These are phyloP conservation scores for Saitozyma sp. DNA, from an alignment of 768 basidiomycete species.

Conservation along the genomic window DNA sequence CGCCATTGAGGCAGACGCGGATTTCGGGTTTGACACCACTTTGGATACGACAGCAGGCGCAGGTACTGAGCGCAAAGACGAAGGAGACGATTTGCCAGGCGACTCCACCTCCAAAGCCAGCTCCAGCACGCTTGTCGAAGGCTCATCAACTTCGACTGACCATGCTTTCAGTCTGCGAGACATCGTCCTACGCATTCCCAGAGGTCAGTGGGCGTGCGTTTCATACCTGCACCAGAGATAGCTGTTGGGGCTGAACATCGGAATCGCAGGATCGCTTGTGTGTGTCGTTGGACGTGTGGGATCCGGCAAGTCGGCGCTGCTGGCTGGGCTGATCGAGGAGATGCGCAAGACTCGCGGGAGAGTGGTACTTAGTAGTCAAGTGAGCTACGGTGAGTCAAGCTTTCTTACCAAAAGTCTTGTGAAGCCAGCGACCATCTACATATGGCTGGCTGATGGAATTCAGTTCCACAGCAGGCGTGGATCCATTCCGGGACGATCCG, in stretches of 20 bases:
- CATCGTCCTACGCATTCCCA: constrained; percentile 58
- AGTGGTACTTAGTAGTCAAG: constrained; percentile 35
- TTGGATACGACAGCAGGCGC: background rate
- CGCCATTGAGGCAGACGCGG: constrained; percentile 57
- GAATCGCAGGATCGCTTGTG: constrained; percentile 36
- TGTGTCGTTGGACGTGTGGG: constrained; percentile 50
- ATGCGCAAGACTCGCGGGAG: constrained; percentile 34
- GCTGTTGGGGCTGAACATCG: background rate
- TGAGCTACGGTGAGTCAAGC: constrained; percentile 35
- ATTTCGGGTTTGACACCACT: constrained; percentile 42
- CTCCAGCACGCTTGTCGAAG: too few relatives aligned
- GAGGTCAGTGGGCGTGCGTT: constrained; percentile 23
- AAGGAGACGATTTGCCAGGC: too few relatives aligned
- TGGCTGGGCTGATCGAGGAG: constrained; percentile 44
- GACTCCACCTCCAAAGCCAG: too few relatives aligned
- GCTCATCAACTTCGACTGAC: background rate
- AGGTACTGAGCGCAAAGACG: too few relatives aligned
- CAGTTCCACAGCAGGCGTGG: constrained; percentile 51
- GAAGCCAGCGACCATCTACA: background rate
- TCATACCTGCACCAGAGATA: background rate
- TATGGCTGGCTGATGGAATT: background rate
- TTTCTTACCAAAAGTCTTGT: background rate
- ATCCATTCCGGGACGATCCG: constrained; percentile 47
- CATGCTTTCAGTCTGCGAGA: constrained; percentile 59
- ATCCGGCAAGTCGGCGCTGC: constrained; percentile 46